Percentiles rank a stretch among this genome's conserved stretches.
phyloP scores from a whole-genome alignment of 2,329 filamentous ascomycete genomes.

The Aspergillus phoenicis region DNA sequence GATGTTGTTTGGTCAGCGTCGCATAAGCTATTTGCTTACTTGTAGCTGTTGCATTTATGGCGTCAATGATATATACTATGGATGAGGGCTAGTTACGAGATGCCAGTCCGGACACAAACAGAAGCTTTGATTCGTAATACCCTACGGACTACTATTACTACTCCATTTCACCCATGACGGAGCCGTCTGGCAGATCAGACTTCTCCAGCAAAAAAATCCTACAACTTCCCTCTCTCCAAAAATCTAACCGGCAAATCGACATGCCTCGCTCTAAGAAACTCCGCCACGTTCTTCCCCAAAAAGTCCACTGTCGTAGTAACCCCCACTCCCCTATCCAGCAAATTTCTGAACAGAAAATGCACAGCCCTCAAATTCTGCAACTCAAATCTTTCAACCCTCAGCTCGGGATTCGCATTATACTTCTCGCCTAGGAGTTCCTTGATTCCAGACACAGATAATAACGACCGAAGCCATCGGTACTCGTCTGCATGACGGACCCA shows the following conservation, averaged over 20 bases:
- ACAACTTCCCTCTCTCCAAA: constrained; percentile 30
- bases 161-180: no score
- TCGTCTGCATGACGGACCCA: constrained; percentile 48
- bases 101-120: no score
- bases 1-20: no score
- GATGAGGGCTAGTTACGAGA: no score
- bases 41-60: no score
- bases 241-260: constrained; percentile 40
- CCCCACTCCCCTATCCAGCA: constrained; percentile 39
- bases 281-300: constrained; percentile 43
- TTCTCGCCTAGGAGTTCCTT: constrained; percentile 28
- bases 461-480: constrained; percentile 45
- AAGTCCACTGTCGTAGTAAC: constrained; percentile 39
- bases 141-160: no score
- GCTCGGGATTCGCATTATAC: constrained; percentile 18
- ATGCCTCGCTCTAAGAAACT: constrained; percentile 36
- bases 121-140: no score
- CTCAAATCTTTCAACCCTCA: constrained; percentile 49
- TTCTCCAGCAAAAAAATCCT: not conserved
- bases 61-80: not conserved
- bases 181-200: no score
- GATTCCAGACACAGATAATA: constrained; percentile 25
- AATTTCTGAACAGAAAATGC: constrained; percentile 41
- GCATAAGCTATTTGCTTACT: no score
- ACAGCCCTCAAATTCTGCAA: constrained; percentile 45